Conservation (phyloP, 2,329 filamentous ascomycete species). For the Trichophyton verrucosum region DNA sequence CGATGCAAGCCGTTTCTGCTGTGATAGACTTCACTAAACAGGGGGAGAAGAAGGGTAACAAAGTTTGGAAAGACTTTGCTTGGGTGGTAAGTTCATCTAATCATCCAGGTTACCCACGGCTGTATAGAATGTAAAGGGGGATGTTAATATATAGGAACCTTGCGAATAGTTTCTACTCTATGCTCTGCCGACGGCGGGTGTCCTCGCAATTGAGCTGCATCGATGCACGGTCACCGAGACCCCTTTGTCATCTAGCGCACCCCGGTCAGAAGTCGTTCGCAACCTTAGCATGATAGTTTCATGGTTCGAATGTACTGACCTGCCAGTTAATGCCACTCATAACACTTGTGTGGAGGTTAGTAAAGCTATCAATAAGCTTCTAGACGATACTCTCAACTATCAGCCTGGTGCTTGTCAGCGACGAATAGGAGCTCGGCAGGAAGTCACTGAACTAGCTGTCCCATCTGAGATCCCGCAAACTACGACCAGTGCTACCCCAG, state of each 20-base stretch:
- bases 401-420: conserved; percentile 21
- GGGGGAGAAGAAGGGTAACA: conserved; percentile 9
- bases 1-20: conserved; percentile 16
- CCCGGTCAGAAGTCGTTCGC: conserved; percentile 18
- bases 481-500: too few species aligned
- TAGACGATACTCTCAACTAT: conserved; percentile 17
- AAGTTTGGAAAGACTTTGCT: conserved; percentile 10
- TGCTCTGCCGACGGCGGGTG: conserved; percentile 15
- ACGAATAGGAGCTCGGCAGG: background rate
- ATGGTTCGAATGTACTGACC: conserved; percentile 13
- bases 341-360: conserved; percentile 13
- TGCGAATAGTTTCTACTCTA: conserved; percentile 14
- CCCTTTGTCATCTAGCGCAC: conserved; percentile 13
- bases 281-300: conserved; percentile 16
- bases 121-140: background rate
- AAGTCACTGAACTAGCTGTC: background rate
- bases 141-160: too few species aligned
- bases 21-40: conserved; percentile 16
- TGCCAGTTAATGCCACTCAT: conserved; percentile 7
- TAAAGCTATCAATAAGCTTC: conserved; percentile 14
- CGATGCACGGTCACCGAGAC: conserved; percentile 14
- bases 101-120: background rate
- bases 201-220: conserved; percentile 17
- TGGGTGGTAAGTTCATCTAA: conserved; percentile 15
- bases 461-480: background rate